Evolutionary conservation across 2,329 filamentous ascomycete species (phyloP).

Genomic region (Talaromyces sp.): DNA sequence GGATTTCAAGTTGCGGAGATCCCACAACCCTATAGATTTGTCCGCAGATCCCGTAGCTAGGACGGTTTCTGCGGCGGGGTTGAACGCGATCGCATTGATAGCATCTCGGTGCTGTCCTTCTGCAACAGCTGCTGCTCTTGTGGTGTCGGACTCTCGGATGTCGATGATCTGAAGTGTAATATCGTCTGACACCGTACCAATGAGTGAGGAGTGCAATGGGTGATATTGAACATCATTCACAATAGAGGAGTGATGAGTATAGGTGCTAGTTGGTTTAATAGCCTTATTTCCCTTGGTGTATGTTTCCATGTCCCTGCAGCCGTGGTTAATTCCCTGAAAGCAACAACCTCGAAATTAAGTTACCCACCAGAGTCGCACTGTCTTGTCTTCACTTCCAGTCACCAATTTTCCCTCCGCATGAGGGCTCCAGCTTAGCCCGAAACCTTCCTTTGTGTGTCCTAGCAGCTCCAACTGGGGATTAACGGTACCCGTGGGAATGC

Average conservation of each 20-base stretch:
- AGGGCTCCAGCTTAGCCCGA: conserved; percentile 88
- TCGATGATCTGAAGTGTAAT: conserved; percentile 89
- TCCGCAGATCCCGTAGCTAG: conserved; percentile 92
- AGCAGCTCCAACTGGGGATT: conserved; percentile 78
- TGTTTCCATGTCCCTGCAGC: conserved; percentile 69
- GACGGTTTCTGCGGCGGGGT: conserved; percentile 82
- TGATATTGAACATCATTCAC: conserved; percentile 98
- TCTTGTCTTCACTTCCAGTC: conserved; percentile 87
- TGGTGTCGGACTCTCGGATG: conserved; percentile 62
- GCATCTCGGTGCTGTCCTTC: conserved; percentile 78
- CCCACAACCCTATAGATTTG: conserved; percentile 93
- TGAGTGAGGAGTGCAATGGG: conserved; percentile 73
- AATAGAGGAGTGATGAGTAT: conserved; percentile 81
- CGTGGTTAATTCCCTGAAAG: not conserved
- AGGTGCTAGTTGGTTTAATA: conserved; percentile 66
- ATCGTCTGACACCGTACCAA: conserved; percentile 94
- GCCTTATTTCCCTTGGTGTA: conserved; percentile 65
- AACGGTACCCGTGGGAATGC: conserved; percentile 66
- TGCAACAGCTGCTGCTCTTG: conserved; percentile 63
- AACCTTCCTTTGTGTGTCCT: conserved; percentile 84
- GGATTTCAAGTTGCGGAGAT: conserved; percentile 81
- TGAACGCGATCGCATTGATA: conserved; percentile 94
- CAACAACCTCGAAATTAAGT: not conserved
- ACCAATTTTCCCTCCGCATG: conserved; percentile 74
- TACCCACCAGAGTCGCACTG: conserved; percentile 79